Conservation (phyloP, 169 alveolate species). For the Plasmodium coatneyi region DNA sequence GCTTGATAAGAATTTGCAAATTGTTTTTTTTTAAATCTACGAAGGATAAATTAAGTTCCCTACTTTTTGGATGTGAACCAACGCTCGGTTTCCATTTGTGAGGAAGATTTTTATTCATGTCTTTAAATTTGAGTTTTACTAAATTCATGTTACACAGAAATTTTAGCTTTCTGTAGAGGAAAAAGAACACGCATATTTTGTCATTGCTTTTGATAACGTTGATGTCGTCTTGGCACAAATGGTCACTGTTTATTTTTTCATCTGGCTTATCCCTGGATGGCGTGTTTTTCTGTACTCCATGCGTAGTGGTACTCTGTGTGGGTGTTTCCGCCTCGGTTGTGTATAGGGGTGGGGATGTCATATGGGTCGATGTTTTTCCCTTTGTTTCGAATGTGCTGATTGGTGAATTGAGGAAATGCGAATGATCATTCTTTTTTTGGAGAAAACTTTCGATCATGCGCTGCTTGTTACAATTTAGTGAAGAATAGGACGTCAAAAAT, state of each 20-base stretch:
- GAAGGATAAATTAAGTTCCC: conserved; percentile 19
- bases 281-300: background rate
- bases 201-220: conserved; percentile 47
- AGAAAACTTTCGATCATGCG: conserved; percentile 32
- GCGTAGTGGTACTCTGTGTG: background rate
- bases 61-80: background rate
- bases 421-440: background rate
- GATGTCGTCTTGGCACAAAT: conserved; percentile 28
- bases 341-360: background rate
- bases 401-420: background rate
- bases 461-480: conserved; percentile 27
- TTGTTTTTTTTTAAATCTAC: conserved; percentile 30
- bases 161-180: conserved; percentile 54
- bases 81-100: background rate
- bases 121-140: conserved; percentile 11
- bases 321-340: background rate
- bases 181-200: conserved; percentile 36
- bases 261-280: background rate
- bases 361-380: background rate
- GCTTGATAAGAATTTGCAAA: conserved; percentile 28
- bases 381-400: background rate
- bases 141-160: conserved; percentile 54
- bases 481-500: conserved; percentile 71
- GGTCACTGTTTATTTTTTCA: background rate
- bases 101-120: background rate